Conservation (phyloP, 2,329 filamentous ascomycete species). For the Teratosphaeriaceae sp. region DNA sequence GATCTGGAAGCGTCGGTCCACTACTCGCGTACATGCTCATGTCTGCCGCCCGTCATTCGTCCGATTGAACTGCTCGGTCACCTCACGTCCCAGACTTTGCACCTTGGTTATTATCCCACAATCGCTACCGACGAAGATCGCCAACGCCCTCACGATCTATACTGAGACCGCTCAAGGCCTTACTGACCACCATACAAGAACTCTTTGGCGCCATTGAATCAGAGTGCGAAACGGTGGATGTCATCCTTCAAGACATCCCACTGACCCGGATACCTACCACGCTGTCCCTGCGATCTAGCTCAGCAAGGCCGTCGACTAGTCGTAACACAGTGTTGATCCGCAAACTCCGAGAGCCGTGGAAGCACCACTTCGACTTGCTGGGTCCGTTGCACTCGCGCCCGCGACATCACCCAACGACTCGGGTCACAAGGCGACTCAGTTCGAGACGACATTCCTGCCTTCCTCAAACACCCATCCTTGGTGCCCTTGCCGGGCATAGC, state of each 20-base stretch:
- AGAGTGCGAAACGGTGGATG: conserved; percentile 20
- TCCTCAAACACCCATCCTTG: neutral
- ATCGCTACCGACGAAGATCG: conserved; percentile 2
- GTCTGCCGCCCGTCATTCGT: conserved; percentile 12
- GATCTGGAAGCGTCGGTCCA: conserved; percentile 7
- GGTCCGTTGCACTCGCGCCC: too few relatives aligned
- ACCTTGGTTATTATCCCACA: conserved; percentile 9
- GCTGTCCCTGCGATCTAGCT: neutral
- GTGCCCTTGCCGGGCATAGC: neutral
- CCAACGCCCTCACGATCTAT: conserved; percentile 2
- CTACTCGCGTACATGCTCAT: conserved; percentile 12
- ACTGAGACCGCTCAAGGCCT: conserved; percentile 3
- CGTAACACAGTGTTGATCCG: too few relatives aligned
- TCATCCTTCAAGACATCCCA: conserved; percentile 23
- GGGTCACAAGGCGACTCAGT: conserved; percentile 8
- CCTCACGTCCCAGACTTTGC: conserved; percentile 10
- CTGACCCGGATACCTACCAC: conserved; percentile 18
- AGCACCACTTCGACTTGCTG: too few relatives aligned
- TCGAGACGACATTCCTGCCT: conserved; percentile 9
- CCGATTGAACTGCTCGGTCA: conserved; percentile 10
- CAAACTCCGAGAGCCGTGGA: too few relatives aligned
- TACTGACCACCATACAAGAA: conserved; percentile 3
- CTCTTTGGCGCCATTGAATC: conserved; percentile 17
- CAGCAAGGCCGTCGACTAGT: neutral
- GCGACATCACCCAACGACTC: neutral